These are phyloP conservation scores for Stenocarpella maydis DNA, from an alignment of 2,329 filamentous ascomycete species.

Conservation along the genomic window DNA sequence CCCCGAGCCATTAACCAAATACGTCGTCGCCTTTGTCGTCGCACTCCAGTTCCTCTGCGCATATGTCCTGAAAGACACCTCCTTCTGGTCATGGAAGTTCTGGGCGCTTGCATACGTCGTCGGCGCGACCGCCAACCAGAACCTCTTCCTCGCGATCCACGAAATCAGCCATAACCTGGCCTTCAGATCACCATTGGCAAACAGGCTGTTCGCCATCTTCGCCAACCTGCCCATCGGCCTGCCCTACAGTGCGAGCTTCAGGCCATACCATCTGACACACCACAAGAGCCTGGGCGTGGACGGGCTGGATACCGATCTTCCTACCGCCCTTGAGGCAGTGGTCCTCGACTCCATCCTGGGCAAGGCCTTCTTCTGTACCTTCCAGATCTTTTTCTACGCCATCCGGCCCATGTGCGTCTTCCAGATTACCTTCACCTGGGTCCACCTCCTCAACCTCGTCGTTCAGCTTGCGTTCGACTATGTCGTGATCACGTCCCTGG, in stretches of 20 bases:
- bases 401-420: slow-evolving; percentile 95
- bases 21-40: slow-evolving; percentile 85
- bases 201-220: slow-evolving; percentile 88
- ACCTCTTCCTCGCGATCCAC: slow-evolving; percentile 97
- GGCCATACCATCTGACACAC: slow-evolving; percentile 98
- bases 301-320: slow-evolving; percentile 94
- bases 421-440: slow-evolving; percentile 82
- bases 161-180: slow-evolving; percentile 98
- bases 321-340: slow-evolving; percentile 88
- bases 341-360: slow-evolving; percentile 94
- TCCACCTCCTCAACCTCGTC: slow-evolving; percentile 83
- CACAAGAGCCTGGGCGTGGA: slow-evolving; percentile 98
- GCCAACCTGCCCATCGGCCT: slow-evolving; percentile 96
- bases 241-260: slow-evolving; percentile 95
- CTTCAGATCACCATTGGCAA: slow-evolving; percentile 81
- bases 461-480: slow-evolving; percentile 83
- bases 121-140: slow-evolving; percentile 96
- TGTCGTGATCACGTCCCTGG: slow-evolving; percentile 65
- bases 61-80: slow-evolving; percentile 76
- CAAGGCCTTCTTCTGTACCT: slow-evolving; percentile 99
- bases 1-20: slow-evolving; percentile 94
- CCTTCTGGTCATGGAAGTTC: slow-evolving; percentile 85
- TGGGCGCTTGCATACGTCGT: slow-evolving; percentile 89
- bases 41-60: slow-evolving; percentile 81
- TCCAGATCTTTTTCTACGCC: slow-evolving; percentile 99